Conservation (phyloP, 345 rosid species). For the Cardiospermum halicacabum region DNA sequence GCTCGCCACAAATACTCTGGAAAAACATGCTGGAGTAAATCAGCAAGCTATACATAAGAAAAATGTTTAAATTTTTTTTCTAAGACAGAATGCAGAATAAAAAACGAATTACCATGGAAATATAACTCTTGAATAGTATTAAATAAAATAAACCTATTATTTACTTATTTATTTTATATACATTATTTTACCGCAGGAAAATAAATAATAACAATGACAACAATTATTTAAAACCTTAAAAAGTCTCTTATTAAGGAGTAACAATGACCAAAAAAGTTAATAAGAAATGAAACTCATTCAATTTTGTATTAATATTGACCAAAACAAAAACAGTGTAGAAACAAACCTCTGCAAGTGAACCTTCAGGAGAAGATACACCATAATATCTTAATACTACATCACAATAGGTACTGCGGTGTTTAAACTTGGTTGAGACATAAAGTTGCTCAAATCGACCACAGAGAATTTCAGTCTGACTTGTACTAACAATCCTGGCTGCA, state of each 20-base stretch:
- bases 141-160: neutral
- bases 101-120: too few relatives aligned
- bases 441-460: slow-evolving; percentile 97
- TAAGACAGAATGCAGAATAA: neutral
- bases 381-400: slow-evolving; percentile 76
- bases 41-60: neutral
- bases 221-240: neutral
- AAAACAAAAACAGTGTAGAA: slow-evolving; percentile 11
- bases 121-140: too few relatives aligned
- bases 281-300: neutral
- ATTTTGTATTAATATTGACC: neutral
- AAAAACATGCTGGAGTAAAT: slow-evolving; percentile 21
- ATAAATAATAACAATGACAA: neutral
- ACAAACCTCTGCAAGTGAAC: slow-evolving; percentile 96
- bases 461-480: slow-evolving; percentile 64
- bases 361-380: slow-evolving; percentile 97
- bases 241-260: neutral
- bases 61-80: neutral
- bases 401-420: slow-evolving; percentile 64
- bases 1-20: slow-evolving; percentile 91
- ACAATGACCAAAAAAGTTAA: neutral
- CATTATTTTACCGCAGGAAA: too few relatives aligned
- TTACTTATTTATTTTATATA: too few relatives aligned
- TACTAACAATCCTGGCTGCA: slow-evolving; percentile 75
- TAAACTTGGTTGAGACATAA: slow-evolving; percentile 72